A percentile compares a stretch with the other conserved stretches of the same genome.
These are phyloP conservation scores for Ascochyta pisi DNA, from an alignment of 2,329 filamentous ascomycete genomes.

Conservation along the genomic window DNA sequence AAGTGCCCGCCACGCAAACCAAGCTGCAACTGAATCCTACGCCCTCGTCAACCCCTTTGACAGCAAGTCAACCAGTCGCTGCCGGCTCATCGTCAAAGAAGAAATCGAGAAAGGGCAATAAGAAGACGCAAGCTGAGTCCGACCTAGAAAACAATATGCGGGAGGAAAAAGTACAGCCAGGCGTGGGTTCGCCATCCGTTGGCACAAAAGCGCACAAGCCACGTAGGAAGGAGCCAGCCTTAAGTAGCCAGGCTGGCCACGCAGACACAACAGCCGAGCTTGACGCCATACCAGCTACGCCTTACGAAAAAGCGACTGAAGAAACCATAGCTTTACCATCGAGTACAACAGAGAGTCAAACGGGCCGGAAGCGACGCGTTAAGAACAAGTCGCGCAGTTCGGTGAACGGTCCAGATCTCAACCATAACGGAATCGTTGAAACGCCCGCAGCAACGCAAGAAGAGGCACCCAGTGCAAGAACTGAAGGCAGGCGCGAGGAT, in stretches of 20 bases:
- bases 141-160: background rate
- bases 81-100: constrained; percentile 1
- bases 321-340: background rate
- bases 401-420: background rate
- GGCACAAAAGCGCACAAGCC: background rate
- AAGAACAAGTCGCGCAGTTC: background rate
- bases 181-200: background rate
- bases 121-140: background rate
- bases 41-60: constrained; percentile 11
- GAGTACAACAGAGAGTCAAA: background rate
- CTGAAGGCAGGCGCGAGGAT: background rate
- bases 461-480: background rate
- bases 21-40: background rate
- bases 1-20: constrained; percentile 24
- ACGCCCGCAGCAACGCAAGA: constrained; percentile 2
- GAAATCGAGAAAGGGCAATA: constrained; percentile 1
- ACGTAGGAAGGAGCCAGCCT: background rate
- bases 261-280: background rate
- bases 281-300: constrained; percentile 1
- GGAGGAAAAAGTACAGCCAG: background rate
- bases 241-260: background rate
- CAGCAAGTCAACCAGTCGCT: constrained; percentile 3
- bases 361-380: background rate
- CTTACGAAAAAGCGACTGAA: background rate
- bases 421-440: background rate